Conservation (phyloP, 169 alveolate genomes). For the Plasmodium malariae region DNA sequence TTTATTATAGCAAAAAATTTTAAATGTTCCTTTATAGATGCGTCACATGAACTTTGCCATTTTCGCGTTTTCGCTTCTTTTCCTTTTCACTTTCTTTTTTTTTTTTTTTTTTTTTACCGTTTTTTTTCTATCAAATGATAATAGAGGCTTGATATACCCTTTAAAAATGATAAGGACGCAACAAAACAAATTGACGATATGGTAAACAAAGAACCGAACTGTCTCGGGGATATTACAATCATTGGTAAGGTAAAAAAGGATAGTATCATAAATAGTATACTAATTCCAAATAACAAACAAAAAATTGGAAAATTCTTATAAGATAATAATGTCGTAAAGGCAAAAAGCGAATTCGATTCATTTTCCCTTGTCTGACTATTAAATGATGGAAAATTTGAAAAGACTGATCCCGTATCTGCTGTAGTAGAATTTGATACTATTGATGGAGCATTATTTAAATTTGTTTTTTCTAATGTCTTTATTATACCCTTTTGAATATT, state of each 20-base stretch:
- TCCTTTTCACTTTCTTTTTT: background rate
- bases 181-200: constrained; percentile 63
- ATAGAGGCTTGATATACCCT: constrained; percentile 52
- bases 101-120: constrained; percentile 8
- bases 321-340: constrained; percentile 44
- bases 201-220: constrained; percentile 68
- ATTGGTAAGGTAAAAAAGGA: constrained; percentile 70
- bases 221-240: constrained; percentile 70
- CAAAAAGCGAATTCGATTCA: constrained; percentile 26
- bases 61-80: too few relatives aligned
- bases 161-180: constrained; percentile 42
- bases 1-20: too few relatives aligned
- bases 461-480: constrained; percentile 59
- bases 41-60: too few relatives aligned
- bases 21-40: too few relatives aligned
- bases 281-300: constrained; percentile 64
- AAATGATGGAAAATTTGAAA: constrained; percentile 72
- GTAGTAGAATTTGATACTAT: constrained; percentile 48
- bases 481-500: constrained; percentile 60
- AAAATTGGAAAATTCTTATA: constrained; percentile 65
- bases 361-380: constrained; percentile 48
- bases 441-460: constrained; percentile 34
- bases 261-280: constrained; percentile 37
- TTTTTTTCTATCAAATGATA: constrained; percentile 40
- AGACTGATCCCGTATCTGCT: constrained; percentile 59